phyloP scores from a whole-genome alignment of 306 rosid genomes.

The Vigna trinervia region DNA sequence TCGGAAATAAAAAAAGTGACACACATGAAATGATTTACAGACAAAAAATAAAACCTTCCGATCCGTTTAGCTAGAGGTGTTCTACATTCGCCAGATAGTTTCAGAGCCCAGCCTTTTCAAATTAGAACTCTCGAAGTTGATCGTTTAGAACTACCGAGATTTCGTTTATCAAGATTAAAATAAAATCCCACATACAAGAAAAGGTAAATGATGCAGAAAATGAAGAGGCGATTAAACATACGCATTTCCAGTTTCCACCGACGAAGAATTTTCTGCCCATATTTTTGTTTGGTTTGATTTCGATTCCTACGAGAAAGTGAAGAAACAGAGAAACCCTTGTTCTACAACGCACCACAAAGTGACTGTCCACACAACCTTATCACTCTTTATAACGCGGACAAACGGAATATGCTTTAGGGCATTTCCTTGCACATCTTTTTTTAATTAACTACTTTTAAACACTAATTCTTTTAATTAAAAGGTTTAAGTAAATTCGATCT shows the following conservation, averaged over 20 bases:
- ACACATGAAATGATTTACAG: conserved; percentile 25
- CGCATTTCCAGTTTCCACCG: conserved; percentile 98
- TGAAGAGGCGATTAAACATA: conserved; percentile 45
- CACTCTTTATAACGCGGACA: conserved; percentile 38
- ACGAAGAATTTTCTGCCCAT: conserved; percentile 88
- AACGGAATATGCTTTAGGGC: conserved; percentile 42
- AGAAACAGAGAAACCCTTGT: conserved; percentile 12
- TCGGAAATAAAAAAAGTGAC: conserved; percentile 27
- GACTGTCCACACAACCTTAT: background rate
- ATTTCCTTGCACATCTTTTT: background rate
- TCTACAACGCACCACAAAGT: background rate
- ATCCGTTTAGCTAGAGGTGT: conserved; percentile 22
- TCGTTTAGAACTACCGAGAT: background rate
- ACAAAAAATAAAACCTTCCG: conserved; percentile 9
- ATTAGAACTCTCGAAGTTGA: background rate
- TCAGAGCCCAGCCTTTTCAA: background rate
- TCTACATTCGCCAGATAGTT: background rate
- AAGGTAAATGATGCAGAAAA: background rate
- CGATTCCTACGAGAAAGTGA: conserved; percentile 40
- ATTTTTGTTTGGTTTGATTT: conserved; percentile 7
- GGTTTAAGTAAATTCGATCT: too few relatives aligned
- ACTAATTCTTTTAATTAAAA: too few relatives aligned
- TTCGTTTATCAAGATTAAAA: conserved; percentile 19
- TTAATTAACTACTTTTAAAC: background rate
- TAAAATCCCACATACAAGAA: background rate